Evolutionary conservation across 2,329 filamentous ascomycete species (phyloP).

Genomic region (Diaporthe ilicicola): DNA sequence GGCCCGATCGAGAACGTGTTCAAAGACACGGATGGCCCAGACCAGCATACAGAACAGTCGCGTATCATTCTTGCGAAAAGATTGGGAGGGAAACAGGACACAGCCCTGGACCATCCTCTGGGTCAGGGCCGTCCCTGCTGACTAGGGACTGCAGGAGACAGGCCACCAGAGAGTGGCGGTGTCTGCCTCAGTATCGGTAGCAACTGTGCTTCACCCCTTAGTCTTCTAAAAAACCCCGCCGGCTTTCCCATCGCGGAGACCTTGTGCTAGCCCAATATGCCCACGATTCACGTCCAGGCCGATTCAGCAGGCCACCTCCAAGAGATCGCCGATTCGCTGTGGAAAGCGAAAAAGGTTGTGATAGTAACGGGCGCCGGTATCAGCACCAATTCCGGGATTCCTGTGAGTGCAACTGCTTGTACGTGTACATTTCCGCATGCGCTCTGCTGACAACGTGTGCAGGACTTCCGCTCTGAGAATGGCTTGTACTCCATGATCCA

Average conservation of each 20-base stretch:
- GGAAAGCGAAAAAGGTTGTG: slow-evolving; percentile 73
- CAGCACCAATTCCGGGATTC: slow-evolving; percentile 79
- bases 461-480: slow-evolving; percentile 79
- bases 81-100: not conserved
- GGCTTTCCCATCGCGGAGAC: not conserved
- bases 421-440: not conserved
- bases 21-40: slow-evolving; percentile 24
- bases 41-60: not conserved
- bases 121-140: slow-evolving; percentile 7
- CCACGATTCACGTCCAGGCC: slow-evolving; percentile 63
- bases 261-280: slow-evolving; percentile 54
- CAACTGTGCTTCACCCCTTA: not conserved
- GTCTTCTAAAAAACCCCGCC: not conserved
- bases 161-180: not conserved
- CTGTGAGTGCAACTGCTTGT: slow-evolving; percentile 57
- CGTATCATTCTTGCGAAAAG: not conserved
- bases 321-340: slow-evolving; percentile 69
- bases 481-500: slow-evolving; percentile 78
- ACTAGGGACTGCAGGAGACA: not conserved
- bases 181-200: not conserved
- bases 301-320: slow-evolving; percentile 65
- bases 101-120: slow-evolving; percentile 10
- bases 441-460: slow-evolving; percentile 34
- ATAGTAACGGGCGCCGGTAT: slow-evolving; percentile 78
- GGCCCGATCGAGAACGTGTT: not conserved